These are phyloP conservation scores for Dipteronia dyeriana DNA, from an alignment of 345 rosid genomes.

Conservation along the genomic window DNA sequence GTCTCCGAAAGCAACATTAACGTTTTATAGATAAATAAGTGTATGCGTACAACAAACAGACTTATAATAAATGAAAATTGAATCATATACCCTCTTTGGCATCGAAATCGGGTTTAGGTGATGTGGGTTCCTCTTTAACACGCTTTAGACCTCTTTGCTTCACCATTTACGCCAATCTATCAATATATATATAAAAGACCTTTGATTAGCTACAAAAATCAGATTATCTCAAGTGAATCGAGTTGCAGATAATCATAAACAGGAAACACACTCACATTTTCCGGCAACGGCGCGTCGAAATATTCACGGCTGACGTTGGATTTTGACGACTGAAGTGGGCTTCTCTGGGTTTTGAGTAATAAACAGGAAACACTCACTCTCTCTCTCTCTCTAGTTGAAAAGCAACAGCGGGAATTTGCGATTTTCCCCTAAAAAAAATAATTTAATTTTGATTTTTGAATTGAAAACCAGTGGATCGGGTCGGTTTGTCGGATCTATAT, in stretches of 20 bases:
- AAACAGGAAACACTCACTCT: not conserved
- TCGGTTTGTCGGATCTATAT: not conserved
- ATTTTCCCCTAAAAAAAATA: not conserved
- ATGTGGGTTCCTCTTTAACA: not conserved
- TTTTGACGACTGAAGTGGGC: not conserved
- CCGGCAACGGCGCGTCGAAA: not conserved
- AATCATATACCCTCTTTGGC: conserved; percentile 10
- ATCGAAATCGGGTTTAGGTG: conserved; percentile 6
- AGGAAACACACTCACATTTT: not conserved
- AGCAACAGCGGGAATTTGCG: conserved; percentile 5
- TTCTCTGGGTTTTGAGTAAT: not conserved
- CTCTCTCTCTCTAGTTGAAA: not conserved
- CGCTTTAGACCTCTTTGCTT: conserved; percentile 19
- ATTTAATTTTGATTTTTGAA: not conserved
- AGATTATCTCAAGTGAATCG: not conserved
- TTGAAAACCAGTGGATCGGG: not conserved
- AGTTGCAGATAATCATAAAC: not conserved
- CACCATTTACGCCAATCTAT: conserved; percentile 8
- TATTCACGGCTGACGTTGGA: not conserved
- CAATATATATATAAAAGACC: not conserved
- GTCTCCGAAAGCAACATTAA: not conserved
- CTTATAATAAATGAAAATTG: not conserved
- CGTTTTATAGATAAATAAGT: not conserved
- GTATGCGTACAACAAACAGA: not conserved
- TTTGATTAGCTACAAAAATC: not conserved